Conservation (phyloP, 2,329 filamentous ascomycete species). For the Eutypa lata region DNA sequence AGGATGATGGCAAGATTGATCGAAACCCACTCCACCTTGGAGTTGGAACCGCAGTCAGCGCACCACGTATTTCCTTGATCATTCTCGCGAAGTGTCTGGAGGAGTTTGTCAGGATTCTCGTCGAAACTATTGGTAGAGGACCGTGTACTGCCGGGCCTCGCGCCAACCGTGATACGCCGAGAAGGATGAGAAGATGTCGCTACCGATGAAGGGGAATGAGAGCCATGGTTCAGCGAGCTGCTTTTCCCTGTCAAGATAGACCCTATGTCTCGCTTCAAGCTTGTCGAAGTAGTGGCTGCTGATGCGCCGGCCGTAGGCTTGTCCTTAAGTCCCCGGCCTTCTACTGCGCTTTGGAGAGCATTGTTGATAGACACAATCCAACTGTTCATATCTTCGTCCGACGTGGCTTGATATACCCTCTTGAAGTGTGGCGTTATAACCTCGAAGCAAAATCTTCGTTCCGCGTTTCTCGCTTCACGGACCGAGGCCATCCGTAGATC, state of each 20-base stretch:
- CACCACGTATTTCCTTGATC: conserved; percentile 93
- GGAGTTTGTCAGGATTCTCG: conserved; percentile 78
- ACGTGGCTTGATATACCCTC: conserved; percentile 94
- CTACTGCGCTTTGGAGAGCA: conserved; percentile 91
- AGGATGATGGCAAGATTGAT: conserved; percentile 96
- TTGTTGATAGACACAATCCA: conserved; percentile 98
- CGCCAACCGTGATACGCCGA: conserved; percentile 87
- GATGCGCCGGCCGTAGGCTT: conserved; percentile 45
- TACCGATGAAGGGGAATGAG: conserved; percentile 50
- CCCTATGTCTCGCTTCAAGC: conserved; percentile 79
- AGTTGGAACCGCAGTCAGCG: conserved; percentile 86
- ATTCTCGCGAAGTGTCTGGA: conserved; percentile 82
- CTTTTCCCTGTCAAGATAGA: conserved; percentile 92
- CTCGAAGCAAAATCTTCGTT: conserved; percentile 95
- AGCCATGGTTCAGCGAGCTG: conserved; percentile 57
- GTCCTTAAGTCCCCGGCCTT: conserved; percentile 65
- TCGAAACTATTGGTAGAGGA: conserved; percentile 70
- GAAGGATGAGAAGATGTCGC: conserved; percentile 57
- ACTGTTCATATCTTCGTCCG: conserved; percentile 94
- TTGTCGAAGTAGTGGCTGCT: conserved; percentile 34
- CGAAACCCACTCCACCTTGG: conserved; percentile 97
- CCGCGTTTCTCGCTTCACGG: conserved; percentile 88
- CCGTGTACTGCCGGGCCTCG: conserved; percentile 70
- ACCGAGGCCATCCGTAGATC: conserved; percentile 96
- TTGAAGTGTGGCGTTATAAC: conserved; percentile 97